Evolutionary conservation across 179 eudicot species (phyloP).

Genomic region (Silene noctiflora): DNA sequence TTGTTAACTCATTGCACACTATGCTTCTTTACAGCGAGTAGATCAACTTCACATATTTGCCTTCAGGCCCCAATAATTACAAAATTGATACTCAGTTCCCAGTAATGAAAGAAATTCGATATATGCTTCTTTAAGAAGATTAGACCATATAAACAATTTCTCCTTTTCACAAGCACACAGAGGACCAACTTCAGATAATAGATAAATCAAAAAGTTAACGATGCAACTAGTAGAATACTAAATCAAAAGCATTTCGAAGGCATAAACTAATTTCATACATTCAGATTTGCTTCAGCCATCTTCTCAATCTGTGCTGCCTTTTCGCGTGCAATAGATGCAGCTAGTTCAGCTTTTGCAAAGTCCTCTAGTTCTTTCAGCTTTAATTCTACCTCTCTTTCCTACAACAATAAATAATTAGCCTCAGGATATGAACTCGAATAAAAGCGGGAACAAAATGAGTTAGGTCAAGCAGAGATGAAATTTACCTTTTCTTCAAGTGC

Average conservation of each 20-base stretch:
- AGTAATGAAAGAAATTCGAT: not conserved
- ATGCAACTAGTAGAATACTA: not conserved
- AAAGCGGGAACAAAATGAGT: conserved; percentile 1
- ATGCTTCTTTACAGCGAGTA: too few species aligned
- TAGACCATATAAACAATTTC: not conserved
- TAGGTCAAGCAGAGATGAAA: not conserved
- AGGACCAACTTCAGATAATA: not conserved
- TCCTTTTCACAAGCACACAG: not conserved
- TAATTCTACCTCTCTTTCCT: conserved; percentile 69
- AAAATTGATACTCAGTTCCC: conserved; percentile 1
- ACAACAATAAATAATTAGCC: conserved; percentile 28
- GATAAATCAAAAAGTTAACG: not conserved
- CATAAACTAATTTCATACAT: conserved; percentile 47
- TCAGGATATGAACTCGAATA: not conserved
- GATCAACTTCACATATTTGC: too few species aligned
- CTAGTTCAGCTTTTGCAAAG: conserved; percentile 77
- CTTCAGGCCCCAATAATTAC: not conserved
- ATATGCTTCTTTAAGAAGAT: not conserved
- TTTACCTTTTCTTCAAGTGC: conserved; percentile 86
- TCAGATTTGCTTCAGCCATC: conserved; percentile 89
- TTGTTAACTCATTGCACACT: too few species aligned
- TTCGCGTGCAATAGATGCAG: conserved; percentile 82
- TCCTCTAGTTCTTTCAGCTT: conserved; percentile 61
- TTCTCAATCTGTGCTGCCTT: conserved; percentile 87
- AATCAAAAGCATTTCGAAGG: conserved; percentile 1